A percentile compares a stretch with the other conserved stretches of the same genome.
phyloP scores from a whole-genome alignment of 116 monocot species.

The Phalaenopsis hybrid region DNA sequence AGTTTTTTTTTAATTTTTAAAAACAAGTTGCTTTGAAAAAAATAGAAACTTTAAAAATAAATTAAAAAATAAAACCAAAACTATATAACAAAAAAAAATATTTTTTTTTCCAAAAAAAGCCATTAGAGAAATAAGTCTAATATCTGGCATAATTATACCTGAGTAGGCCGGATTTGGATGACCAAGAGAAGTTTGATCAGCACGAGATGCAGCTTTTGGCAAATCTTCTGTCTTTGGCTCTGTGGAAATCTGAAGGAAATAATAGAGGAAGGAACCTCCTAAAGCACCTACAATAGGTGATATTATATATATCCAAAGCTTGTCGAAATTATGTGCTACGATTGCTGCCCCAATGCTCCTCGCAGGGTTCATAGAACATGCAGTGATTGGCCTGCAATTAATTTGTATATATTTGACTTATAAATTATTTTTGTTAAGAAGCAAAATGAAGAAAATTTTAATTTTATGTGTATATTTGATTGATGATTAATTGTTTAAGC shows the following conservation, averaged over 20 bases:
- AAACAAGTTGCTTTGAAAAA: no score
- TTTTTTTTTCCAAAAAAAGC: no score
- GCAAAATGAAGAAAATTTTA: no score
- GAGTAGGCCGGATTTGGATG: neutral
- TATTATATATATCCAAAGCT: slow-evolving; percentile 21
- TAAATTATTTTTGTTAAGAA: no score
- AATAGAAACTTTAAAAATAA: no score
- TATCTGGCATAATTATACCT: neutral
- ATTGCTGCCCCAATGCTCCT: slow-evolving; percentile 22
- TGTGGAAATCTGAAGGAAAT: slow-evolving; percentile 6
- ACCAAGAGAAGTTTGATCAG: neutral
- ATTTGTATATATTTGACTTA: neutral
- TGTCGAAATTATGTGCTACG: neutral
- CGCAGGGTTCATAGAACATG: slow-evolving; percentile 24
- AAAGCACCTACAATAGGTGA: slow-evolving; percentile 13
- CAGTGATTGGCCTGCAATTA: slow-evolving; percentile 10
- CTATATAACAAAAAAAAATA: no score
- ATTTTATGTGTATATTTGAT: no score
- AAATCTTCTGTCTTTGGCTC: neutral
- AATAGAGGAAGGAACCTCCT: slow-evolving; percentile 1
- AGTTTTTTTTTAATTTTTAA: no score
- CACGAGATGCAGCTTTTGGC: neutral
- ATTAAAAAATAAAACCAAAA: no score
- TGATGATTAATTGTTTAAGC: no score
- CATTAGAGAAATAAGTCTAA: no score